phyloP scores from a whole-genome alignment of 2,329 filamentous ascomycete species.

The Epichloe sibirici region DNA sequence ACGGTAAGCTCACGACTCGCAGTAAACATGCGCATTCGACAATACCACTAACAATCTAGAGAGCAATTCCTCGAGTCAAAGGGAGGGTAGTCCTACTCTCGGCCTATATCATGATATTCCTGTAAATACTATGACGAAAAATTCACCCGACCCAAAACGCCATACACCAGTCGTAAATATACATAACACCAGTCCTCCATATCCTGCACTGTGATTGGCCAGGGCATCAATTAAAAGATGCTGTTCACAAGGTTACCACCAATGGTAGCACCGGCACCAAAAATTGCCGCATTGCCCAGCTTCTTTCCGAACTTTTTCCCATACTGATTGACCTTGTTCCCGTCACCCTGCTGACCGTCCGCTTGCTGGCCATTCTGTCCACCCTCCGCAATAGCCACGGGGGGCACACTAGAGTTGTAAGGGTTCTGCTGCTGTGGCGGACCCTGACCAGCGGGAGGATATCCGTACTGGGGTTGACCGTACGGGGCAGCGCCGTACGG shows the following conservation, averaged over 20 bases:
- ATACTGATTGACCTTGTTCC: constrained; percentile 54
- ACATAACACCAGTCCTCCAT: background rate
- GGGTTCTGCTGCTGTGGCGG: constrained; percentile 42
- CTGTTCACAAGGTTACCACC: constrained; percentile 83
- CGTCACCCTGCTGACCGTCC: constrained; percentile 28
- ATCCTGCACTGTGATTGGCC: background rate
- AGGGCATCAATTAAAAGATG: constrained; percentile 52
- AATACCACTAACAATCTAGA: background rate
- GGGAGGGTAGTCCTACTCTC: background rate
- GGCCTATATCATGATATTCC: background rate
- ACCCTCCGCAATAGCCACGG: constrained; percentile 58
- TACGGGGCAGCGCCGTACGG: constrained; percentile 24
- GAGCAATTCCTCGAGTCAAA: background rate
- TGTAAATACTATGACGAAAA: background rate
- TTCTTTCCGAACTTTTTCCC: constrained; percentile 98
- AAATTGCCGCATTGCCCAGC: constrained; percentile 66
- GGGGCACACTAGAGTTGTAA: constrained; percentile 61
- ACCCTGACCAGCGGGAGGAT: constrained; percentile 18
- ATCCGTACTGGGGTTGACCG: constrained; percentile 22
- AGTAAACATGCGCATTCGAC: background rate
- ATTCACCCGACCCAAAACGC: background rate
- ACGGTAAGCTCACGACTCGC: background rate
- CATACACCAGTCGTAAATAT: background rate
- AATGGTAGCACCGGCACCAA: constrained; percentile 84
- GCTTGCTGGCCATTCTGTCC: constrained; percentile 21